Conservation (phyloP, 345 rosid genomes). For the Kandelia obovata region DNA sequence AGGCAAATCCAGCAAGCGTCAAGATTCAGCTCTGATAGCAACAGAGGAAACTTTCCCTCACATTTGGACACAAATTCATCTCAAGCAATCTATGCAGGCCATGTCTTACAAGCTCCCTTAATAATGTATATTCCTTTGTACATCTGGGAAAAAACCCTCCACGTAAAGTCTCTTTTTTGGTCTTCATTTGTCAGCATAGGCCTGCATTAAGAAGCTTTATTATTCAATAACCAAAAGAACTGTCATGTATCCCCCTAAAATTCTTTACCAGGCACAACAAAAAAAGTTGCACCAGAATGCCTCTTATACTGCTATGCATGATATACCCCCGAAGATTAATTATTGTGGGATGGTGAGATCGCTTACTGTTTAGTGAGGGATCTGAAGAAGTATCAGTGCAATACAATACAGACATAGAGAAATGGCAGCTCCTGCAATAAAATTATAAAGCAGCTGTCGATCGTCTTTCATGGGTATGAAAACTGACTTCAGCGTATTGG, state of each 20-base stretch:
- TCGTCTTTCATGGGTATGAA: constrained; percentile 80
- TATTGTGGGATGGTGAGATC: background rate
- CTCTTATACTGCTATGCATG: background rate
- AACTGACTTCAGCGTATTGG: constrained; percentile 65
- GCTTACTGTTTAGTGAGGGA: constrained; percentile 67
- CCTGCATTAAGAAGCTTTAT: constrained; percentile 21
- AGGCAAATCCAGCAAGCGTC: constrained; percentile 11
- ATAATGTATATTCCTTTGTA: constrained; percentile 19
- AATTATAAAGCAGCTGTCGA: constrained; percentile 55
- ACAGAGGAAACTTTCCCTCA: constrained; percentile 14
- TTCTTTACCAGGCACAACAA: background rate
- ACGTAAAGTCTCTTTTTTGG: background rate
- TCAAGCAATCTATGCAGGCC: constrained; percentile 4
- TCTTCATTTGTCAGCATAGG: constrained; percentile 30
- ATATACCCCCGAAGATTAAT: background rate
- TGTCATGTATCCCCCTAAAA: background rate
- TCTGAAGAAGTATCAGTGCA: constrained; percentile 72
- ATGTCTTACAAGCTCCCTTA: constrained; percentile 23
- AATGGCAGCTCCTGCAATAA: constrained; percentile 57
- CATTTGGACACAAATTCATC: constrained; percentile 19
- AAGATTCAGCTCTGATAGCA: constrained; percentile 11
- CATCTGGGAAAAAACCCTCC: constrained; percentile 8
- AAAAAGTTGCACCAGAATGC: background rate
- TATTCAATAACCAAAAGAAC: background rate
- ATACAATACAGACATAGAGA: constrained; percentile 51